phyloP scores from a whole-genome alignment of 1,284 basidiomycete species.

The Anthracocystis setariae region DNA sequence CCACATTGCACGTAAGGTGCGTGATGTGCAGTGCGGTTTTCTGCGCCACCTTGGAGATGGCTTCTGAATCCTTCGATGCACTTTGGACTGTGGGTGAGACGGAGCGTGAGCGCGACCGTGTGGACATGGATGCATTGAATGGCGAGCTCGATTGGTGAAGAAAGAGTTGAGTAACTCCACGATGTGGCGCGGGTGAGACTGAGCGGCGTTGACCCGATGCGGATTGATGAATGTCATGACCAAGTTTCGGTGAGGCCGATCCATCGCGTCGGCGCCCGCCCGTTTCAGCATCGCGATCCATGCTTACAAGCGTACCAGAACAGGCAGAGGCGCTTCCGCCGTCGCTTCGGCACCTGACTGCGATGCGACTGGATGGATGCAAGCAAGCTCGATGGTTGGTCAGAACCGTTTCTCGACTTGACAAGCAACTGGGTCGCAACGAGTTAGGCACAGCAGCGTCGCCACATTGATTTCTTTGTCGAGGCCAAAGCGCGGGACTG shows the following conservation, averaged over 20 bases:
- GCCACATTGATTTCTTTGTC: no score
- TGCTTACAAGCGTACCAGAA: background rate
- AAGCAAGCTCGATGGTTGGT: no score
- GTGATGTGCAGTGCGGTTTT: constrained; percentile 35
- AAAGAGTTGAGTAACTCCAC: no score
- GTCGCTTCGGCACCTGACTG: no score
- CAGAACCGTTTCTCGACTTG: no score
- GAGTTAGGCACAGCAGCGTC: no score
- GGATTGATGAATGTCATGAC: no score
- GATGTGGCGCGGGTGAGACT: background rate
- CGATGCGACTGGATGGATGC: background rate
- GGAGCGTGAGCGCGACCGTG: constrained; percentile 9
- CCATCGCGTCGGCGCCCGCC: constrained; percentile 2
- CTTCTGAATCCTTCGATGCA: no score
- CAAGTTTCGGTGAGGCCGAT: background rate
- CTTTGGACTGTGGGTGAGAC: constrained; percentile 4
- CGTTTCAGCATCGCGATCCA: constrained; percentile 16
- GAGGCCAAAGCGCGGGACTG: no score
- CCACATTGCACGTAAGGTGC: constrained; percentile 30
- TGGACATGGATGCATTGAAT: constrained; percentile 2
- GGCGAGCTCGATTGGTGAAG: background rate
- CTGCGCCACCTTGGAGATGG: no score
- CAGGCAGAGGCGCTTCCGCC: no score
- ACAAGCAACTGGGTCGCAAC: no score
- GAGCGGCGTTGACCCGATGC: background rate